A percentile compares a stretch with the other conserved stretches of the same genome.
These are phyloP conservation scores for Yamadazyma triangularis DNA, from an alignment of 1,139 yeast species.

Conservation along the genomic window DNA sequence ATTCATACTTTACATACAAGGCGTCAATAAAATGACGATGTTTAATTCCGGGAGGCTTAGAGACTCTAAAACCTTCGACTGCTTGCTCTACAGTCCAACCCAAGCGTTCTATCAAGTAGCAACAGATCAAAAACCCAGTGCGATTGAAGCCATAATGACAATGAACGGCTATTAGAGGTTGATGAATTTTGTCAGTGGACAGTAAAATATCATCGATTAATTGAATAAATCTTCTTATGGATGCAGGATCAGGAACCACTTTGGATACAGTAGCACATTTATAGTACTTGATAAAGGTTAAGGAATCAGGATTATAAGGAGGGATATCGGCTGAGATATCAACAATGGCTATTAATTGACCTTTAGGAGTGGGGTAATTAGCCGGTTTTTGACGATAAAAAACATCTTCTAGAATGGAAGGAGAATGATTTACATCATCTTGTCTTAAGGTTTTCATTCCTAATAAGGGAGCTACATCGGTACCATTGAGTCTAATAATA, in stretches of 20 bases:
- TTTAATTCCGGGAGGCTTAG: slow-evolving; percentile 70
- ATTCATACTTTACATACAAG: slow-evolving; percentile 59
- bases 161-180: slow-evolving; percentile 58
- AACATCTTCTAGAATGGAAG: slow-evolving; percentile 43
- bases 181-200: slow-evolving; percentile 11
- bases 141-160: slow-evolving; percentile 83
- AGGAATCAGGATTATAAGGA: slow-evolving; percentile 62
- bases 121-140: slow-evolving; percentile 71
- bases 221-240: slow-evolving; percentile 53
- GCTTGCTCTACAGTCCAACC: slow-evolving; percentile 65
- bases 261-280: slow-evolving; percentile 79
- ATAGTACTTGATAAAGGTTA: slow-evolving; percentile 51
- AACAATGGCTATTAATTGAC: slow-evolving; percentile 51
- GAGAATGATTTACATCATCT: slow-evolving; percentile 60
- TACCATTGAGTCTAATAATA: slow-evolving; percentile 28
- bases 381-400: slow-evolving; percentile 33
- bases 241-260: slow-evolving; percentile 63
- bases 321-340: slow-evolving; percentile 78
- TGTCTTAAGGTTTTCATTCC: slow-evolving; percentile 78
- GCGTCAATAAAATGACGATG: slow-evolving; percentile 79
- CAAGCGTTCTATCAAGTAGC: slow-evolving; percentile 58
- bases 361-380: slow-evolving; percentile 15
- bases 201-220: slow-evolving; percentile 49
- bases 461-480: slow-evolving; percentile 45
- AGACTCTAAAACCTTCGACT: slow-evolving; percentile 51